Base-by-base conservation (phyloP, 371 early-diverging fungal species). In the Mucor sp. region DNA sequence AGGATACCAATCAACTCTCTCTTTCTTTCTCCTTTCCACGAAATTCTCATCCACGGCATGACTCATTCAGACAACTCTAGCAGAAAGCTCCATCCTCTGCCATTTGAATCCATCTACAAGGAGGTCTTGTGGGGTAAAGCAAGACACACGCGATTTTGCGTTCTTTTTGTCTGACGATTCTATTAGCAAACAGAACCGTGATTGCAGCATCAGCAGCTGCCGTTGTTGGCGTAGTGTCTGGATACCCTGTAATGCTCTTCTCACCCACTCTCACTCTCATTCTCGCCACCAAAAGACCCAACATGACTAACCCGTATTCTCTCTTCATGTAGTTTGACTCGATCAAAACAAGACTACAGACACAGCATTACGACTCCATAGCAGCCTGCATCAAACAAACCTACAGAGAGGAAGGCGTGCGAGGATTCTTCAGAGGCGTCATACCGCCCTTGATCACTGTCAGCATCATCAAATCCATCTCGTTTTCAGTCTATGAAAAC, bases 301-400 rank as follows among this genome's bases (percentile, higher is more conserved):
- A 14, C 47, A 21, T 44, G 47, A 15, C 15, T 44, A 4, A 44
- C 21, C 5, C 3, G 15, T 14, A 1, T 44, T 4, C n/a, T 47
- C 5, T 12, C 9, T 11, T 33, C 33, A 33, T 37, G 17, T 63
- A 80, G 78, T 92, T 93, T 76, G 93, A 93, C 72, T 91, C 91
- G 11, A 79, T 93, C 28, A 93, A 93, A 71, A 92, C 93, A 12
- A 77, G 94, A 60, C 89, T 93, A 89, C 94, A 94, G 75, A 91
- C 93, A 4, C 86, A 89, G 62, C 81, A 86, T 33, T 94, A 92
- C 70, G 80, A 81, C 47, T 90, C 90, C 15, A 86, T 94, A 47
- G 71, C 70, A 64, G 83, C 80, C 15, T 94, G 94, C 67, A 86
- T 91, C 21, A 81, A 79, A 43, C 74, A 83, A 55, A 92, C 93